These are phyloP conservation scores for Xylaria sp. DNA, from an alignment of 2,329 filamentous ascomycete species.

Conservation along the genomic window DNA sequence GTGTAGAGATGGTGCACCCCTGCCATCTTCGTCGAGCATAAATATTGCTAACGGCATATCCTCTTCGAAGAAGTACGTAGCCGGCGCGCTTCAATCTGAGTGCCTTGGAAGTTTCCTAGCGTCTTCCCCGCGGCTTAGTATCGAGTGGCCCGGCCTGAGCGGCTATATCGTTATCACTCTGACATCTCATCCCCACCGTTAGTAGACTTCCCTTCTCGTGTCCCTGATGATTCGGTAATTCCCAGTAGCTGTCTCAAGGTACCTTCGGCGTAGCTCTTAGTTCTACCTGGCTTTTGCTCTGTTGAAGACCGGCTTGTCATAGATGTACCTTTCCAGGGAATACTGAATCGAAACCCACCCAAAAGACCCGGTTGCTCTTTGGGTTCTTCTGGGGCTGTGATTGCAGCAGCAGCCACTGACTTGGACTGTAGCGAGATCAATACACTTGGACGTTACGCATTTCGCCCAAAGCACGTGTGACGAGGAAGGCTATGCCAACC, in stretches of 20 bases:
- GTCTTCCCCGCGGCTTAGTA: not conserved
- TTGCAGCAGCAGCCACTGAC: slow-evolving; percentile 44
- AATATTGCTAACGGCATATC: not conserved
- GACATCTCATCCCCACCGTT: slow-evolving; percentile 9
- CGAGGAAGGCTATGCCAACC: not conserved
- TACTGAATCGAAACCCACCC: slow-evolving; percentile 57
- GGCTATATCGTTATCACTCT: slow-evolving; percentile 3
- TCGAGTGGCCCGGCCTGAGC: not conserved
- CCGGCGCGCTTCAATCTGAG: not conserved
- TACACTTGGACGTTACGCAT: not conserved
- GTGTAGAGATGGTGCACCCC: not conserved
- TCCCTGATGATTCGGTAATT: slow-evolving; percentile 43
- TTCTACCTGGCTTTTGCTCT: slow-evolving; percentile 39
- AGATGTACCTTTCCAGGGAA: slow-evolving; percentile 54
- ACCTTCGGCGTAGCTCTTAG: slow-evolving; percentile 63
- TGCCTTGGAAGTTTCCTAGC: not conserved
- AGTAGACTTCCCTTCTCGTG: slow-evolving; percentile 23
- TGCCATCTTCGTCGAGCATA: not conserved
- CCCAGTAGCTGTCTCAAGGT: slow-evolving; percentile 64
- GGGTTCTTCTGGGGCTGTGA: slow-evolving; percentile 43
- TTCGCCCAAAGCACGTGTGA: not conserved
- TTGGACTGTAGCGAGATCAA: slow-evolving; percentile 39
- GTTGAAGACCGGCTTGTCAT: slow-evolving; percentile 32
- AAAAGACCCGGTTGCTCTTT: slow-evolving; percentile 44
- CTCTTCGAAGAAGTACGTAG: not conserved